Percentiles rank a stretch among this genome's conserved stretches.
phyloP scores from a whole-genome alignment of 2,329 filamentous ascomycete species.

The Stemphylium vesicarium region DNA sequence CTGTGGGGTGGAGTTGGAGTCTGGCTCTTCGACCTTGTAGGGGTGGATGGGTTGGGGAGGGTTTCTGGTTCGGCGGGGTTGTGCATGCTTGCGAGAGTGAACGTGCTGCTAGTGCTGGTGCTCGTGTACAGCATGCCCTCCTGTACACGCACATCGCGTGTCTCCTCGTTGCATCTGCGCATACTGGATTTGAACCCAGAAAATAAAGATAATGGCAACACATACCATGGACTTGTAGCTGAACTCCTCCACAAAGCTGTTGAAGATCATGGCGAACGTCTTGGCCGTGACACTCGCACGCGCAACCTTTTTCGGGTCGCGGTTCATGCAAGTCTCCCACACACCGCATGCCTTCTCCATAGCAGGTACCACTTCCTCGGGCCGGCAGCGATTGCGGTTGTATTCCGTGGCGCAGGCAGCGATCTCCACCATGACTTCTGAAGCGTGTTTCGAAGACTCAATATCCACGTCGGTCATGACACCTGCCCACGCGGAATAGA shows the following conservation, averaged over 20 bases:
- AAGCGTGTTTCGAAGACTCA: constrained; percentile 71
- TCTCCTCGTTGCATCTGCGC: not conserved
- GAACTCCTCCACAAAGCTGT: constrained; percentile 90
- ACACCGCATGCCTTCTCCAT: constrained; percentile 74
- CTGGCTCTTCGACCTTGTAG: not conserved
- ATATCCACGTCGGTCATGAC: constrained; percentile 77
- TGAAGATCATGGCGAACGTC: constrained; percentile 91
- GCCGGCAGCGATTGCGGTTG: constrained; percentile 75
- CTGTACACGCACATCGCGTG: not conserved
- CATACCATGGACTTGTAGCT: constrained; percentile 79
- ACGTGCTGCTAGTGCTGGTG: too few species aligned
- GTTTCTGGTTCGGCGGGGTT: too few species aligned
- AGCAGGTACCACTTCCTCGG: constrained; percentile 71
- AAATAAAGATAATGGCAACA: constrained; percentile 16
- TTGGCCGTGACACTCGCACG: constrained; percentile 81
- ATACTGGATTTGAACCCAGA: not conserved
- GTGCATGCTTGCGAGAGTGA: not conserved
- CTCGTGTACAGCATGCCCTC: too few species aligned
- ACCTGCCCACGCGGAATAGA: constrained; percentile 72
- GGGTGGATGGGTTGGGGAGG: too few species aligned
- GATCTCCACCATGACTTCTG: constrained; percentile 74
- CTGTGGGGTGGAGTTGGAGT: not conserved
- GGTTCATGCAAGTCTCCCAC: constrained; percentile 88
- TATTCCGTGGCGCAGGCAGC: constrained; percentile 76
- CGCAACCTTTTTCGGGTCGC: constrained; percentile 78